A percentile compares a stretch with the other conserved stretches of the same genome.
Evolutionary conservation across 1,139 yeast species (phyloP).

Genomic region (Hyphopichia khmerensis): DNA sequence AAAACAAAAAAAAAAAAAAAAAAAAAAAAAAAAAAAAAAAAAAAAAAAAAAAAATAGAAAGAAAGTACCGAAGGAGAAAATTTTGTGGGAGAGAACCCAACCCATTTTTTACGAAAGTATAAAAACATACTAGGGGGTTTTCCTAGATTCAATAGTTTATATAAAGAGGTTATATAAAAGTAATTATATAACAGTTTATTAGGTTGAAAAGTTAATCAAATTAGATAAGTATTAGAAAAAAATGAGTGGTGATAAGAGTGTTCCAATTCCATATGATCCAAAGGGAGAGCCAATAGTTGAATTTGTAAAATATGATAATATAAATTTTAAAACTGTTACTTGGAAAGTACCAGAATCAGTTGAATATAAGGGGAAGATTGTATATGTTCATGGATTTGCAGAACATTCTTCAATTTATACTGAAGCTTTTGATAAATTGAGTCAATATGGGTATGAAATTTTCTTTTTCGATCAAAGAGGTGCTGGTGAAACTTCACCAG

Average conservation of each 20-base stretch:
- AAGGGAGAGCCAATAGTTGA: conserved; percentile 29
- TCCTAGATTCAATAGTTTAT: too few relatives aligned
- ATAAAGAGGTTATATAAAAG: too few relatives aligned
- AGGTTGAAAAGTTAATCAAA: too few relatives aligned
- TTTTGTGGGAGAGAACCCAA: too few relatives aligned
- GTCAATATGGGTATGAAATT: conserved; percentile 65
- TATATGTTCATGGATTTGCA: conserved; percentile 80
- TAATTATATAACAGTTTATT: too few relatives aligned
- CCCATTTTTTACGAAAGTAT: too few relatives aligned
- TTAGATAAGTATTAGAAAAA: too few relatives aligned
- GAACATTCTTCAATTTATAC: conserved; percentile 60
- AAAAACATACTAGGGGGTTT: too few relatives aligned
- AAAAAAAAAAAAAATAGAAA: too few relatives aligned
- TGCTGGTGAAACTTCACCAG: conserved; percentile 72
- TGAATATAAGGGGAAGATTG: conserved; percentile 51
- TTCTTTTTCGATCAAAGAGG: conserved; percentile 88
- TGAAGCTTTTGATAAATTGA: conserved; percentile 58
- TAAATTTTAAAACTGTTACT: conserved; percentile 38
- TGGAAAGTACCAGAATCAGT: conserved; percentile 39
- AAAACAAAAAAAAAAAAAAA: too few relatives aligned
- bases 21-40: too few relatives aligned
- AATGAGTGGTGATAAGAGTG: conserved; percentile 2
- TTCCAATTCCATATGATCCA: conserved; percentile 35
- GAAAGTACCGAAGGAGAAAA: too few relatives aligned
- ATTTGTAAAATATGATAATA: conserved; percentile 32